Base-by-base conservation (phyloP, 2,329 filamentous ascomycete species). In the Cyphellophora attinorum region DNA sequence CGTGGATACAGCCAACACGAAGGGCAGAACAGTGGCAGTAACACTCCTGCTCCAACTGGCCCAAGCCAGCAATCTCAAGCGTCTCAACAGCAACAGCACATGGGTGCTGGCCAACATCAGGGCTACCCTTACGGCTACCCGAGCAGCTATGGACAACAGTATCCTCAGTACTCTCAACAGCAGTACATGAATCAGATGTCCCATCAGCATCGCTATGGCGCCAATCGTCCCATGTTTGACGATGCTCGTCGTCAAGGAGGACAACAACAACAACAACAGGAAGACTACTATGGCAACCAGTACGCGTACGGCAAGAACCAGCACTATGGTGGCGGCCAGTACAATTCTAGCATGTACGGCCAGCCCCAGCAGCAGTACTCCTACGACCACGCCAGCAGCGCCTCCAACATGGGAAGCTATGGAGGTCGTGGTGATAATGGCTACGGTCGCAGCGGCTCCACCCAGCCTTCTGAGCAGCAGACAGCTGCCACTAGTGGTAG, bases 21-120 rank as follows among this genome's bases (percentile, higher is more conserved):
- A 43, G 85, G 93, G 36, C 83, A 86, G 52, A 85, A 81, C 64
- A 94, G 85, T 56, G 89, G 86, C 29, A 81, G 91, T 58, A 89
- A 81, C 51, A 95, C 88, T 2, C 88, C 89, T 21, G 91, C 93
- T 63, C 86, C 88, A 17, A 70, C 79, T 27, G 58, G 74, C 40
- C 69, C 70, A 39, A 65, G 60, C 34, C 70, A 72, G 39, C 68
- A 72, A 39, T 31, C 29, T 15, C 42, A 45, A 31, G 38, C 31
- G n/a, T 33, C 43, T 19, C 34, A 37, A n/a, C 39, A 38, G 25
- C 71, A 74, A 44, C 60, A 62, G 35, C 60, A 41, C n/a, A 35
- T 57, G 33, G 31, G 34, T 19, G 31, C 27, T 18, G 61, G 59
- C 42, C 67, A 61, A 37, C 68, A 73, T 46, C 56, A 60, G 36